phyloP scores from a whole-genome alignment of 2,329 filamentous ascomycete species.

The Penicillium sp. region DNA sequence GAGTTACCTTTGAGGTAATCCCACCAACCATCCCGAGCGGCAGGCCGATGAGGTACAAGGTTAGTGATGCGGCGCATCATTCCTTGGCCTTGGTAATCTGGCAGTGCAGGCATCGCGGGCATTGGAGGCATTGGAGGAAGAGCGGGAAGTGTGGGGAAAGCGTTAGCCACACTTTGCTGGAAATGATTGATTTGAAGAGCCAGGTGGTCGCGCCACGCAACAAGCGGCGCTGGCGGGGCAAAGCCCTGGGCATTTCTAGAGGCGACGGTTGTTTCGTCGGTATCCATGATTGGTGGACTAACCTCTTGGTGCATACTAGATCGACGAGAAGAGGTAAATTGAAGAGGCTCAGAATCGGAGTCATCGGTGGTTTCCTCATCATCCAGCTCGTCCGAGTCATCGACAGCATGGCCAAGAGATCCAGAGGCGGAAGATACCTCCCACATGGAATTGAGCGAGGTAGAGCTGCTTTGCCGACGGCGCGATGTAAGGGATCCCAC shows the following conservation, averaged over 20 bases:
- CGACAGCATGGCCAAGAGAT: slow-evolving; percentile 46
- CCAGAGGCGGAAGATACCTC: slow-evolving; percentile 53
- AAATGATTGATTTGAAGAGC: slow-evolving; percentile 72
- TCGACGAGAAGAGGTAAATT: slow-evolving; percentile 35
- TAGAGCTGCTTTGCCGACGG: slow-evolving; percentile 61
- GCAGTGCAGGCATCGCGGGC: slow-evolving; percentile 58
- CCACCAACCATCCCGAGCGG: slow-evolving; percentile 61
- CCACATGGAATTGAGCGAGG: slow-evolving; percentile 67
- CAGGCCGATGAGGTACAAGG: slow-evolving; percentile 67
- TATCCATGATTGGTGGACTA: slow-evolving; percentile 23
- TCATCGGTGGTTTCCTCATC: slow-evolving; percentile 28
- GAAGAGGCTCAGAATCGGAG: slow-evolving; percentile 21
- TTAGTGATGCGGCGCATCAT: slow-evolving; percentile 72
- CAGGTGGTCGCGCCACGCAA: slow-evolving; percentile 71
- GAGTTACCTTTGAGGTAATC: slow-evolving; percentile 59
- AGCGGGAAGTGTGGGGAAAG: slow-evolving; percentile 61
- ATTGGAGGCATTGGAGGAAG: slow-evolving; percentile 57
- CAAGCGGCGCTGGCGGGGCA: slow-evolving; percentile 61
- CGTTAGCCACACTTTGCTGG: slow-evolving; percentile 67
- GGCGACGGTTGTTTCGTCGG: slow-evolving; percentile 28
- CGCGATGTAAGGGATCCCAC: slow-evolving; percentile 55
- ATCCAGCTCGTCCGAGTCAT: slow-evolving; percentile 39
- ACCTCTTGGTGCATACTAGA: slow-evolving; percentile 39
- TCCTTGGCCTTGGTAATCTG: slow-evolving; percentile 71
- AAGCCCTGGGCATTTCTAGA: slow-evolving; percentile 35